Evolutionary conservation across 371 early-diverging fungal genomes (phyloP).

Genomic region (Blakeslea trispora): DNA sequence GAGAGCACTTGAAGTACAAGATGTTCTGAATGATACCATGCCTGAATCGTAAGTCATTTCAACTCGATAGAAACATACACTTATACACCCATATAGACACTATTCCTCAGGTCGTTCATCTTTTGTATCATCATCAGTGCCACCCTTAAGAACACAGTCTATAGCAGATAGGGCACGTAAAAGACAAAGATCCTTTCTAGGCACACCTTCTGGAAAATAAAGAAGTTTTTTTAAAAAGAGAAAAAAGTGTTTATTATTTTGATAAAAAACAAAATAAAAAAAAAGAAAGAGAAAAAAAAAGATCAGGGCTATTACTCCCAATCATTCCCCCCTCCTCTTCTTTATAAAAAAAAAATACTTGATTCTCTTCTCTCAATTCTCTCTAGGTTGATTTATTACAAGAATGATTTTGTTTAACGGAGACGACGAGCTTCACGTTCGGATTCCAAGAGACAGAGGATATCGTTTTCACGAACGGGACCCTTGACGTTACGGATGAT

Average conservation of each 20-base stretch:
- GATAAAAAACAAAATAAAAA: too few relatives aligned
- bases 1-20: constrained; percentile 24
- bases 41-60: constrained; percentile 9
- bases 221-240: too few relatives aligned
- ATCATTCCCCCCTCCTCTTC: too few relatives aligned
- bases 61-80: too few relatives aligned
- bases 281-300: too few relatives aligned
- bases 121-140: neutral
- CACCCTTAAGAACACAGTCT: neutral
- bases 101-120: neutral
- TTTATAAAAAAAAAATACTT: neutral
- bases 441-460: constrained; percentile 96
- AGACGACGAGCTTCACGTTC: constrained; percentile 99
- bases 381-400: neutral
- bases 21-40: constrained; percentile 18
- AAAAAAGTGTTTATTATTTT: neutral
- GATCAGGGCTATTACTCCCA: too few relatives aligned
- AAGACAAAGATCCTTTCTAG: constrained; percentile 18
- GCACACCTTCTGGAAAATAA: constrained; percentile 20
- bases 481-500: constrained; percentile 99
- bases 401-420: constrained; percentile 63
- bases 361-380: too few relatives aligned
- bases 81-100: too few relatives aligned
- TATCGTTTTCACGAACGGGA: constrained; percentile 96
- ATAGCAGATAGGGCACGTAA: constrained; percentile 14